phyloP scores from a whole-genome alignment of 1,284 basidiomycete species.

The Austroboletus niveus region DNA sequence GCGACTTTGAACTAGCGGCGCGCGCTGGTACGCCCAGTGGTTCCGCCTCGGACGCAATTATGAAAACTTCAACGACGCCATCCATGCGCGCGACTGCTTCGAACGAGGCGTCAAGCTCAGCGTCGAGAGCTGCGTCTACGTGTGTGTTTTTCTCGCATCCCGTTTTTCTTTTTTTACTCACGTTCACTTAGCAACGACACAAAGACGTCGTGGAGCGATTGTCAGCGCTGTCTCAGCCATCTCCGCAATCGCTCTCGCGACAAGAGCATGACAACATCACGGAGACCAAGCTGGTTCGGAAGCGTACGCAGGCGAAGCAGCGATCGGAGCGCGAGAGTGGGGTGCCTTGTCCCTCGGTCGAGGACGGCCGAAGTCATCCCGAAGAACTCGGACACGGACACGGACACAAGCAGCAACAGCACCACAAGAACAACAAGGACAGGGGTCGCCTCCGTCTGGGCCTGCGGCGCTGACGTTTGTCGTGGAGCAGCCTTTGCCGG shows the following conservation, averaged over 20 bases:
- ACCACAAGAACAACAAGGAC: too few species aligned
- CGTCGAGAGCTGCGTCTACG: constrained; percentile 78
- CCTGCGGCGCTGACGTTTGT: constrained; percentile 8
- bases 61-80: constrained; percentile 77
- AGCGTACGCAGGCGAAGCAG: constrained; percentile 78
- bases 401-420: too few species aligned
- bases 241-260: constrained; percentile 64
- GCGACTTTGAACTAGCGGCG: constrained; percentile 83
- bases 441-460: neutral
- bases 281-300: constrained; percentile 77
- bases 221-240: constrained; percentile 58
- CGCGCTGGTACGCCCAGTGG: constrained; percentile 72
- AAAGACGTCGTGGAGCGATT: constrained; percentile 85
- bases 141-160: constrained; percentile 39
- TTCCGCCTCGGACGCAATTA: constrained; percentile 90
- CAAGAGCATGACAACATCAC: constrained; percentile 80
- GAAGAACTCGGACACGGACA: constrained; percentile 32
- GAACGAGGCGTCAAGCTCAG: constrained; percentile 70
- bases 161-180: neutral
- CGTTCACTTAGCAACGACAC: constrained; percentile 56
- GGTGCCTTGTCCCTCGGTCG: constrained; percentile 19
- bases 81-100: constrained; percentile 78
- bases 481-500: constrained; percentile 10
- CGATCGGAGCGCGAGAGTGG: constrained; percentile 51
- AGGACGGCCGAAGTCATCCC: constrained; percentile 36